Conservation (phyloP, 176 grass and related monocot species). For the Triticum monococcum region DNA sequence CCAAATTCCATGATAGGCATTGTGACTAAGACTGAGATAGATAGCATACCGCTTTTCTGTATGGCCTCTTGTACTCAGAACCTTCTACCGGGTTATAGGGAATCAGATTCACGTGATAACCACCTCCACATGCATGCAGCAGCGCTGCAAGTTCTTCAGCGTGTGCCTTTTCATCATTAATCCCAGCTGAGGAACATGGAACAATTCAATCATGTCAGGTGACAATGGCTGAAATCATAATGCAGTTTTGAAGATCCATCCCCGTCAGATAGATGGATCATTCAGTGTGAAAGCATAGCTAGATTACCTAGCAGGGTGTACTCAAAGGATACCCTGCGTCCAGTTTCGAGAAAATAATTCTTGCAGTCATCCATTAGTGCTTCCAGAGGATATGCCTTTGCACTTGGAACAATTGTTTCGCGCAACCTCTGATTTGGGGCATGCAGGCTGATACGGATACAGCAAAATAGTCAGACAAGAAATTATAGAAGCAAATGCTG, state of each 20-base stretch:
- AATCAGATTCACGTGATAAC: conserved; percentile 95
- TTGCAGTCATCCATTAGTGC: conserved; percentile 91
- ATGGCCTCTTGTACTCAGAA: conserved; percentile 91
- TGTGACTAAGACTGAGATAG: background rate
- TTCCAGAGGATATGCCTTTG: conserved; percentile 79
- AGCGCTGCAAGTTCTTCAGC: conserved; percentile 71
- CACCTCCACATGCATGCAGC: conserved; percentile 55
- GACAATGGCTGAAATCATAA: background rate
- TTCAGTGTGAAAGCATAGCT: background rate
- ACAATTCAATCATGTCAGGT: background rate
- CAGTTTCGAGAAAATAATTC: conserved; percentile 73
- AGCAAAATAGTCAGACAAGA: conserved; percentile 3
- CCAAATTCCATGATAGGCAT: background rate
- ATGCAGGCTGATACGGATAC: conserved; percentile 56
- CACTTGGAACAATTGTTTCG: conserved; percentile 89
- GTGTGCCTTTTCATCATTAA: conserved; percentile 76
- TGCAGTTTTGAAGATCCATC: background rate
- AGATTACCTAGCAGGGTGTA: conserved; percentile 89
- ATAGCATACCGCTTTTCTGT: conserved; percentile 77
- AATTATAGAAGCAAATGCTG: background rate
- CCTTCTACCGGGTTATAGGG: conserved; percentile 93
- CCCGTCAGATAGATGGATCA: background rate
- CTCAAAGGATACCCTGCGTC: conserved; percentile 82
- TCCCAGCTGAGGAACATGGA: conserved; percentile 55
- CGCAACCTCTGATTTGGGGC: conserved; percentile 84